phyloP scores from a whole-genome alignment of 345 rosid genomes.

The Psidium friedrichsthalianum region DNA sequence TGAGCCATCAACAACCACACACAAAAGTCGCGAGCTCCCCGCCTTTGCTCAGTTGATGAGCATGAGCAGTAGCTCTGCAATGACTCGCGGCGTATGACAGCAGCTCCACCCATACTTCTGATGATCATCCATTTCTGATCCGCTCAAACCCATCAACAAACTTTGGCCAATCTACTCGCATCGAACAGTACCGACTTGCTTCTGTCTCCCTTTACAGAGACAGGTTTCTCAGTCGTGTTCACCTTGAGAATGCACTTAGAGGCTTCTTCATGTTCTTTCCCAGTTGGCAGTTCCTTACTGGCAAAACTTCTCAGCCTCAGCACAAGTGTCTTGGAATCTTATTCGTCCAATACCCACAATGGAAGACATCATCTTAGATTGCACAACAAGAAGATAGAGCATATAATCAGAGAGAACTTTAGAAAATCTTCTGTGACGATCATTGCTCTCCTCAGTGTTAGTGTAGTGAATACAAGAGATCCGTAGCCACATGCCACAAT shows the following conservation, averaged over 20 bases:
- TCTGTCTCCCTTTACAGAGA: conserved; percentile 38
- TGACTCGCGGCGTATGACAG: conserved; percentile 47
- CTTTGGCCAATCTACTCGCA: conserved; percentile 44
- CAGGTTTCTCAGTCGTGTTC: conserved; percentile 22
- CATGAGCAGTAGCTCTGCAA: conserved; percentile 41
- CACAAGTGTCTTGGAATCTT: conserved; percentile 4
- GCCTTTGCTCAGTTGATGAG: conserved; percentile 50
- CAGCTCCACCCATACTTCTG: conserved; percentile 58
- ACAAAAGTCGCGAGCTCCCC: conserved; percentile 50
- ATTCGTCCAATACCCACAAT: conserved; percentile 1
- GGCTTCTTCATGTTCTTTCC: not conserved
- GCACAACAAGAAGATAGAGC: conserved; percentile 1
- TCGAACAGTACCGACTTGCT: conserved; percentile 63
- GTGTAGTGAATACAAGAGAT: conserved; percentile 10
- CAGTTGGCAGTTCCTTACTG: not conserved
- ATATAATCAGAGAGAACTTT: conserved; percentile 4
- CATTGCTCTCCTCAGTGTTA: not conserved
- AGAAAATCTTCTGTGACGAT: not conserved
- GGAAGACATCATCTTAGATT: not conserved
- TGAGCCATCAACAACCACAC: conserved; percentile 71
- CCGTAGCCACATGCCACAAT: conserved; percentile 49
- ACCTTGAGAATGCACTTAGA: not conserved
- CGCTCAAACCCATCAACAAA: conserved; percentile 6
- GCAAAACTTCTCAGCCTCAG: conserved; percentile 6
- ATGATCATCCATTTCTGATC: conserved; percentile 39